A percentile compares a stretch with the other conserved stretches of the same genome.
Evolutionary conservation across 306 rosid genomes (phyloP).

Genomic region (Trifolium repens): DNA sequence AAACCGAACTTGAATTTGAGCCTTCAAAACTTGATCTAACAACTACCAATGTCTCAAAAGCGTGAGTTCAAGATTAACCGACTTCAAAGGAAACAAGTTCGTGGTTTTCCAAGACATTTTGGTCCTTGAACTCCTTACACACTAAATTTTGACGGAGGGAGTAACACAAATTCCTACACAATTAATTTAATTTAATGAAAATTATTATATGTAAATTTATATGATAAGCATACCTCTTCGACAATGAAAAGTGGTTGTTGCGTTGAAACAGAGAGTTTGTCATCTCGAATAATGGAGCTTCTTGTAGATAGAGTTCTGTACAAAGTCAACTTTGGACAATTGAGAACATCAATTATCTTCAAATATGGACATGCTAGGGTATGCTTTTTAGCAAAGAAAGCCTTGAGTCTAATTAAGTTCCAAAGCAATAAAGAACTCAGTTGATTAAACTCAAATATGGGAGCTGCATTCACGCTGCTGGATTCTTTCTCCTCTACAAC

Average conservation of each 20-base stretch:
- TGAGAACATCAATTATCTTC: not conserved
- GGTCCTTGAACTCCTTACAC: too few species aligned
- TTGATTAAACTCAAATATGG: constrained; percentile 1
- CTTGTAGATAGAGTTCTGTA: not conserved
- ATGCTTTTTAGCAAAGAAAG: not conserved
- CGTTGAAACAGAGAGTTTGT: not conserved
- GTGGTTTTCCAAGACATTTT: too few species aligned
- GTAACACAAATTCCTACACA: not conserved
- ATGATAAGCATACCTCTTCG: not conserved
- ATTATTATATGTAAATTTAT: not conserved
- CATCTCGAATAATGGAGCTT: not conserved
- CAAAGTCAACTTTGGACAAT: not conserved
- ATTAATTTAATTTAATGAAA: not conserved
- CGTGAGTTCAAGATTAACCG: too few species aligned
- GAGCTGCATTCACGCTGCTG: not conserved
- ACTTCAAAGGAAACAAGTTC: too few species aligned
- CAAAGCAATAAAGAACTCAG: not conserved
- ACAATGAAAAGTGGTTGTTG: not conserved
- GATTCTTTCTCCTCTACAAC: not conserved
- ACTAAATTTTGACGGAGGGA: not conserved
- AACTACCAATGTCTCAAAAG: too few species aligned
- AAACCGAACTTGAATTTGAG: too few species aligned
- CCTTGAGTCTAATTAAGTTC: not conserved
- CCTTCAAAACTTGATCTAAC: too few species aligned
- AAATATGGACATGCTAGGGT: not conserved